These are phyloP conservation scores for Candida vaughaniae DNA, from an alignment of 805 yeast genomes.

Conservation along the genomic window DNA sequence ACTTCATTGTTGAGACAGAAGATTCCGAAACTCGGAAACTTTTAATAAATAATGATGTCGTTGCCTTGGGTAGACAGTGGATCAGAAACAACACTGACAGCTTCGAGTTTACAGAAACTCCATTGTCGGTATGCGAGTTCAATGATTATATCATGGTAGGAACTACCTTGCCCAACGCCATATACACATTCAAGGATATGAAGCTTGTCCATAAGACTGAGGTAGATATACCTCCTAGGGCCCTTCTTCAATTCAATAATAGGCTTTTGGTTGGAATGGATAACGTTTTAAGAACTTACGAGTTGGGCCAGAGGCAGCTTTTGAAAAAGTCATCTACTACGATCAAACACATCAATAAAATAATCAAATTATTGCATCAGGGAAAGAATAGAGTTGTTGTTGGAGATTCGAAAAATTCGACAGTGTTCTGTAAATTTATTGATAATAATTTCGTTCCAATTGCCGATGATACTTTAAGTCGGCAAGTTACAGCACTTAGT, in stretches of 20 bases:
- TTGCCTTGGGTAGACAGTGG: slow-evolving; percentile 18
- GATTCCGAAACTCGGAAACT: slow-evolving; percentile 17
- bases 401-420: slow-evolving; percentile 72
- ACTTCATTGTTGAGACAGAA: slow-evolving; percentile 28
- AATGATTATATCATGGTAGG: slow-evolving; percentile 6
- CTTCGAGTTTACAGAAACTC: slow-evolving; percentile 1
- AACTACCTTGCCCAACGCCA: slow-evolving; percentile 4
- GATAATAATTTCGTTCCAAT: slow-evolving; percentile 58
- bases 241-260: slow-evolving; percentile 55
- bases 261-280: slow-evolving; percentile 59
- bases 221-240: slow-evolving; percentile 46
- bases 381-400: slow-evolving; percentile 59
- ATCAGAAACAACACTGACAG: slow-evolving; percentile 5
- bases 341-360: slow-evolving; percentile 44
- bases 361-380: slow-evolving; percentile 52
- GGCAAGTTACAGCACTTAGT: slow-evolving; percentile 62
- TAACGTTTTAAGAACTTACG: slow-evolving; percentile 57
- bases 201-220: slow-evolving; percentile 59
- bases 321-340: slow-evolving; percentile 59
- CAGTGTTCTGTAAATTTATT: slow-evolving; percentile 56
- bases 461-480: slow-evolving; percentile 64
- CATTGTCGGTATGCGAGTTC: slow-evolving; percentile 5
- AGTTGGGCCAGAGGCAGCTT: slow-evolving; percentile 76
- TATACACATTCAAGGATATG: slow-evolving; percentile 21
- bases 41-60: slow-evolving; percentile 2